These are phyloP conservation scores for Sporothrix protearum DNA, from an alignment of 2,329 filamentous ascomycete species.

Conservation along the genomic window DNA sequence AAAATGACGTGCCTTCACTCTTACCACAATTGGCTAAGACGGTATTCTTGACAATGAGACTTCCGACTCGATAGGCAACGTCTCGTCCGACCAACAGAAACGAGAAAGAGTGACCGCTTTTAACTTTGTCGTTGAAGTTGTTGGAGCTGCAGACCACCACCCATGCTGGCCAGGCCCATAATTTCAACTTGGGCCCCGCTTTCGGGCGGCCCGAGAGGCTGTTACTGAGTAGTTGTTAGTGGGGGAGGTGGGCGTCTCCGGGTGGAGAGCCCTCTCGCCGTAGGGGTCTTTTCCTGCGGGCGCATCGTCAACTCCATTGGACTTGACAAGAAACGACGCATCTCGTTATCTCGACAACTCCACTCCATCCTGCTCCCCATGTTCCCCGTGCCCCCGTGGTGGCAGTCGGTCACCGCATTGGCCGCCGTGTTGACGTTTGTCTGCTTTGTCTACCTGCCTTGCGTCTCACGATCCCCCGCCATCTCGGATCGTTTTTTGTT, in stretches of 20 bases:
- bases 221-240: constrained; percentile 1
- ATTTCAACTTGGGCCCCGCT: constrained; percentile 1
- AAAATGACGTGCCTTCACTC: background rate
- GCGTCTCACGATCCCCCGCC: background rate
- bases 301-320: background rate
- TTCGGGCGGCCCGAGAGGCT: constrained; percentile 21
- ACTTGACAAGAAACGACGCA: background rate
- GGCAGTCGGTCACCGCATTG: background rate
- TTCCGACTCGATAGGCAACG: background rate
- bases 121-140: background rate
- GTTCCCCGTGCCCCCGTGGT: background rate
- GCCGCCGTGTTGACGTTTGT: background rate
- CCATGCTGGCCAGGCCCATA: background rate
- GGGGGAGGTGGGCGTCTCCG: constrained; percentile 9
- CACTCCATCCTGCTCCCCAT: background rate
- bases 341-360: background rate
- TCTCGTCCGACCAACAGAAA: background rate
- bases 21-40: background rate
- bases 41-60: background rate
- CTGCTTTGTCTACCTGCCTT: background rate
- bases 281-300: background rate
- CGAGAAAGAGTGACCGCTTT: background rate
- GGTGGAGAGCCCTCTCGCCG: background rate
- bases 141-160: no score
- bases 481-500: background rate